Percentiles rank a stretch among this genome's conserved stretches.
phyloP scores from a whole-genome alignment of 2,329 filamentous ascomycete species.

The Diaporthe citri region DNA sequence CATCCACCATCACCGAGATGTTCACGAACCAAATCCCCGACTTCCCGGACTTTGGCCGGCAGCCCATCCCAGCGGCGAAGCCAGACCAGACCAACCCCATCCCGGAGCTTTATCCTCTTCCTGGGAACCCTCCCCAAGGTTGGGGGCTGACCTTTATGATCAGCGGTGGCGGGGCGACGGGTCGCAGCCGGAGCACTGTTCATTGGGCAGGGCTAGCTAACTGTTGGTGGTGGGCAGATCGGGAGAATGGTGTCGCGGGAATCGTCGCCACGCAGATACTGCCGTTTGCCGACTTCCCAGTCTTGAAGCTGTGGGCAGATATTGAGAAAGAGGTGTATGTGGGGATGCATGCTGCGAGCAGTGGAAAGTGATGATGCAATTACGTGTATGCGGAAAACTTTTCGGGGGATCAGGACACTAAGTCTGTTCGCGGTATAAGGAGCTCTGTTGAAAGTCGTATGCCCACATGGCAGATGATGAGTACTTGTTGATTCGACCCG shows the following conservation, averaged over 20 bases:
- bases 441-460: not conserved
- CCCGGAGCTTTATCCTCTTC: constrained; percentile 61
- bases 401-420: no score
- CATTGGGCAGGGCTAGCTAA: constrained; percentile 70
- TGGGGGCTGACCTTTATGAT: constrained; percentile 71
- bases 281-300: constrained; percentile 56
- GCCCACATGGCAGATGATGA: not conserved
- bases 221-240: constrained; percentile 70
- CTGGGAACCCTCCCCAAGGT: constrained; percentile 64
- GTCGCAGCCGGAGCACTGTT: constrained; percentile 60
- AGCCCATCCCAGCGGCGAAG: constrained; percentile 57
- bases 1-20: constrained; percentile 69
- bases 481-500: not conserved
- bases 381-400: not conserved
- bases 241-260: constrained; percentile 66
- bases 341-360: constrained; percentile 5
- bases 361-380: not conserved
- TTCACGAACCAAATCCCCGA: constrained; percentile 71
- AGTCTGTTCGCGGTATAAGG: not conserved
- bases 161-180: constrained; percentile 58
- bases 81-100: constrained; percentile 58
- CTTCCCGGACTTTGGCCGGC: constrained; percentile 61
- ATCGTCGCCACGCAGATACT: constrained; percentile 60
- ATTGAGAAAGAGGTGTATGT: constrained; percentile 51
- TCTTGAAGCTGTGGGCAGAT: constrained; percentile 52